Evolutionary conservation across 805 yeast genomes (phyloP).

Genomic region (Wickerhamiella cacticola): DNA sequence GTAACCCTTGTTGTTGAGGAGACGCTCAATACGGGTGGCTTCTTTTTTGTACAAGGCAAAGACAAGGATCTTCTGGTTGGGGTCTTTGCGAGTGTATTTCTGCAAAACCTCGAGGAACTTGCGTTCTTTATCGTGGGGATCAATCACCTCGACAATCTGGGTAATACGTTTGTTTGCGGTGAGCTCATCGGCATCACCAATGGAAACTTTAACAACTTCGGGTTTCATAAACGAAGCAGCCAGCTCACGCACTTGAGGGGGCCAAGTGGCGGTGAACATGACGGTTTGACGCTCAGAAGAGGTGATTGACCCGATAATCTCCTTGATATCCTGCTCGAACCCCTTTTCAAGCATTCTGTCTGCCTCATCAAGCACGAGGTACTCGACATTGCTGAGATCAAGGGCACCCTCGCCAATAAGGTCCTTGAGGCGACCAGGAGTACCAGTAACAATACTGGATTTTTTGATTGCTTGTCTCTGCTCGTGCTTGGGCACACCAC

Average conservation of each 20-base stretch:
- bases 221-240: slow-evolving; percentile 71
- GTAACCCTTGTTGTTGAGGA: slow-evolving; percentile 60
- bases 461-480: slow-evolving; percentile 59
- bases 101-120: slow-evolving; percentile 58
- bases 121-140: slow-evolving; percentile 67
- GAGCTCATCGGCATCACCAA: slow-evolving; percentile 90
- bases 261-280: slow-evolving; percentile 99
- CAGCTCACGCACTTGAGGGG: slow-evolving; percentile 90
- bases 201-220: slow-evolving; percentile 73
- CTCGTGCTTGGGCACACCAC: slow-evolving; percentile 94
- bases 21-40: slow-evolving; percentile 79
- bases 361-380: slow-evolving; percentile 90
- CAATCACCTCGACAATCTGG: slow-evolving; percentile 88
- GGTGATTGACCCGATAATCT: slow-evolving; percentile 53
- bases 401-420: slow-evolving; percentile 79
- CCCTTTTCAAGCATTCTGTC: slow-evolving; percentile 98
- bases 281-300: slow-evolving; percentile 63
- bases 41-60: slow-evolving; percentile 95
- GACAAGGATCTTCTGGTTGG: slow-evolving; percentile 63
- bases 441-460: slow-evolving; percentile 80
- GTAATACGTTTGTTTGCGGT: slow-evolving; percentile 88
- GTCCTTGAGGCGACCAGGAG: slow-evolving; percentile 96
- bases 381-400: slow-evolving; percentile 52
- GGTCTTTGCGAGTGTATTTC: slow-evolving; percentile 47
- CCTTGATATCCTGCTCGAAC: slow-evolving; percentile 89